Evolutionary conservation across 768 basidiomycete genomes (phyloP).

Genomic region (Boletus sensibilis): DNA sequence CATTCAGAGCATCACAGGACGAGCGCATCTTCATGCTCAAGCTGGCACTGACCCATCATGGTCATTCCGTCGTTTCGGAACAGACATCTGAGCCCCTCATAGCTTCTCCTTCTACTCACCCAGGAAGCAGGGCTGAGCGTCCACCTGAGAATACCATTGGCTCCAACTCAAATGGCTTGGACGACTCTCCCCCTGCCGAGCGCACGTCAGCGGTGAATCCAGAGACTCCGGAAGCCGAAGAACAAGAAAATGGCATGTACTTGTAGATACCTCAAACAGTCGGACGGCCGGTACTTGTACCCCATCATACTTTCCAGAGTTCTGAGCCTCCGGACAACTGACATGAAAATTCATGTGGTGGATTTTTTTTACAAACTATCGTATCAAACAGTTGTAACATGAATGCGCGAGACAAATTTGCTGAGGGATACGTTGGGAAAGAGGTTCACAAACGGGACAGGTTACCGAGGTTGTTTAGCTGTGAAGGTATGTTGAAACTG

Average conservation of each 20-base stretch:
- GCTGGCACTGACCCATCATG: conserved; percentile 63
- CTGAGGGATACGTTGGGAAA: background rate
- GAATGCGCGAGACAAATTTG: background rate
- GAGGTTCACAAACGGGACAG: background rate
- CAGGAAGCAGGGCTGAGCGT: background rate
- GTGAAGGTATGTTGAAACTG: background rate
- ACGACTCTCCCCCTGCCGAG: background rate
- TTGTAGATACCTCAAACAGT: conserved; percentile 18
- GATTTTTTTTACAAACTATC: background rate
- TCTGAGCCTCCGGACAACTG: background rate
- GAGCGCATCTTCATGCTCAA: conserved; percentile 71
- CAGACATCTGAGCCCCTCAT: conserved; percentile 3
- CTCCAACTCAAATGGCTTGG: conserved; percentile 18
- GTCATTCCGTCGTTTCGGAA: conserved; percentile 41
- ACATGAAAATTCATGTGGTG: background rate
- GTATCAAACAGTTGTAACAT: background rate
- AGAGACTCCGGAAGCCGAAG: conserved; percentile 1
- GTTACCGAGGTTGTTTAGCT: no score
- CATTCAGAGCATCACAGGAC: conserved; percentile 68
- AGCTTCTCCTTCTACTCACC: background rate
- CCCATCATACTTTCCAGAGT: background rate
- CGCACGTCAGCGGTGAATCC: background rate
- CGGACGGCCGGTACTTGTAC: background rate
- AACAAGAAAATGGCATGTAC: conserved; percentile 24
- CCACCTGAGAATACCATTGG: conserved; percentile 1